Evolutionary conservation across 768 basidiomycete species (phyloP).

Genomic region (Mycena galopus): DNA sequence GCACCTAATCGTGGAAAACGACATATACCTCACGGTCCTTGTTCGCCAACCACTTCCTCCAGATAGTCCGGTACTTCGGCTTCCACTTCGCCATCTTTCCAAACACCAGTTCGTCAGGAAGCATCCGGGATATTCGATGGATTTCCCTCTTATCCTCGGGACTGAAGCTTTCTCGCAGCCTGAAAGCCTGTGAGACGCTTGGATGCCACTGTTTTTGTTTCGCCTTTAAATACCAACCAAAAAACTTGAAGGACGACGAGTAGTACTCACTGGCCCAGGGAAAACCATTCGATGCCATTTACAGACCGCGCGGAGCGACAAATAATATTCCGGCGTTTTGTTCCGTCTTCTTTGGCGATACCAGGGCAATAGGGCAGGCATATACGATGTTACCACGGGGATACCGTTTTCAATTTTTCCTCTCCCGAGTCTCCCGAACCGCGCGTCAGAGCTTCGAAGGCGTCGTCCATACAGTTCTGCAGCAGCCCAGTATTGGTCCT

Average conservation of each 20-base stretch:
- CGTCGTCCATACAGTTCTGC: conserved; percentile 23
- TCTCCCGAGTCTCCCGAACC: conserved; percentile 16
- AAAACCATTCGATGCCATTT: conserved; percentile 65
- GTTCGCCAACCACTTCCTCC: conserved; percentile 55
- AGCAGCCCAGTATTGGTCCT: conserved; percentile 29
- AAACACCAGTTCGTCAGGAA: conserved; percentile 54
- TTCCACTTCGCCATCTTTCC: conserved; percentile 34
- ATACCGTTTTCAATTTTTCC: neutral
- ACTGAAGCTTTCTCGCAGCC: conserved; percentile 52
- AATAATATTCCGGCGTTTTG: conserved; percentile 40
- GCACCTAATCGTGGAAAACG: conserved; percentile 8
- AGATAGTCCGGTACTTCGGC: conserved; percentile 50
- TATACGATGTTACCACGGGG: conserved; percentile 49
- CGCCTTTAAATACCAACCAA: neutral
- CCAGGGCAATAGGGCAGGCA: conserved; percentile 53
- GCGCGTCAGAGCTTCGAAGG: conserved; percentile 30
- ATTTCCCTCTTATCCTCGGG: conserved; percentile 55
- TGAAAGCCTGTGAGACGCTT: conserved; percentile 48
- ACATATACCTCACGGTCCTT: conserved; percentile 35
- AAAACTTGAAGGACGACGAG: neutral
- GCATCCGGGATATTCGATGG: conserved; percentile 54
- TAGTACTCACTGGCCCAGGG: conserved; percentile 53
- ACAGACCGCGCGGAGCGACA: conserved; percentile 53
- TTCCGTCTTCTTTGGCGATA: conserved; percentile 46
- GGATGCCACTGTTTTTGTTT: conserved; percentile 47